These are phyloP conservation scores for Yarrowia alimentaria DNA, from an alignment of 805 yeast species.

Conservation along the genomic window DNA sequence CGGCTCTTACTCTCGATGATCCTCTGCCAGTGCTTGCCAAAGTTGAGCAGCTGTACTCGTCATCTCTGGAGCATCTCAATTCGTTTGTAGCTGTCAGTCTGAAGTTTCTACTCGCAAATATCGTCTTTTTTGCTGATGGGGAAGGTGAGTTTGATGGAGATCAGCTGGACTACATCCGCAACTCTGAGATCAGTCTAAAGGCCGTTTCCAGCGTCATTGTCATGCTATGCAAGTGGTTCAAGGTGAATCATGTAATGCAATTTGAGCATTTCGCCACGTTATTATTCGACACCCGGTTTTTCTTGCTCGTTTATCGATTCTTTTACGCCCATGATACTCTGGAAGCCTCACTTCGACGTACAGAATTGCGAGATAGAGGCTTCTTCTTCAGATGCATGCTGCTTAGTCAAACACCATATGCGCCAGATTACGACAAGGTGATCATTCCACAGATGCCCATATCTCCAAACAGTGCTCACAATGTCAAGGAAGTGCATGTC, in stretches of 20 bases:
- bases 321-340: slow-evolving; percentile 34
- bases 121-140: slow-evolving; percentile 33
- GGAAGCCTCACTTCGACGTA: slow-evolving; percentile 30
- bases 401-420: slow-evolving; percentile 3
- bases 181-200: slow-evolving; percentile 63
- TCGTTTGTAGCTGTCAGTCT: slow-evolving; percentile 64
- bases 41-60: slow-evolving; percentile 59
- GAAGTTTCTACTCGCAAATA: slow-evolving; percentile 59
- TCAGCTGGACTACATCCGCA: slow-evolving; percentile 48
- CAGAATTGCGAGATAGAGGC: slow-evolving; percentile 3
- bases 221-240: slow-evolving; percentile 71
- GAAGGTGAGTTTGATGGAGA: slow-evolving; percentile 12
- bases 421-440: neutral
- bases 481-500: slow-evolving; percentile 20
- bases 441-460: slow-evolving; percentile 12
- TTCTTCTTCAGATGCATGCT: slow-evolving; percentile 13
- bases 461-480: slow-evolving; percentile 11
- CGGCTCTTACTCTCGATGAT: slow-evolving; percentile 28
- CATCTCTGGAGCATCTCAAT: slow-evolving; percentile 54
- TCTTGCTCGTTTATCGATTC: slow-evolving; percentile 42
- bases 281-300: slow-evolving; percentile 69
- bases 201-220: slow-evolving; percentile 55
- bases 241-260: slow-evolving; percentile 71
- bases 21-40: slow-evolving; percentile 46
- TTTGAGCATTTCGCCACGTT: slow-evolving; percentile 70